Percentiles rank a stretch among this genome's conserved stretches.
These are phyloP conservation scores for Epichloe uncinata DNA, from an alignment of 2,329 filamentous ascomycete species.

Conservation along the genomic window DNA sequence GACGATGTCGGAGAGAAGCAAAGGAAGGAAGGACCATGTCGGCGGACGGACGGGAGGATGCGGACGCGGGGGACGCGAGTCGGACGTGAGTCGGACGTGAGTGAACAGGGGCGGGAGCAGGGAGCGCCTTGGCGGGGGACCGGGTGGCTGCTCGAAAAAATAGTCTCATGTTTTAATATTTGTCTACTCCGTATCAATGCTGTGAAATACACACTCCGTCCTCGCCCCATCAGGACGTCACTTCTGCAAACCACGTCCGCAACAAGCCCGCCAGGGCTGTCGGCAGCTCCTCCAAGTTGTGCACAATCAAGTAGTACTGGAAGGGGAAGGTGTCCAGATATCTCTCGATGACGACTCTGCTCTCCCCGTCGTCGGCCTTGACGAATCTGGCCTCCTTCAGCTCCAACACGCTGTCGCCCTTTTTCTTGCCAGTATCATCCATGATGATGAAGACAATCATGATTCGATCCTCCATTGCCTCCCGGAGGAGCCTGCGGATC, in stretches of 20 bases:
- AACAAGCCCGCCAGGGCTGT: slow-evolving; percentile 75
- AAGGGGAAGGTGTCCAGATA: slow-evolving; percentile 97
- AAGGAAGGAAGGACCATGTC: too few relatives aligned
- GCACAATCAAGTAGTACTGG: slow-evolving; percentile 89
- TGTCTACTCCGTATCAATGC: too few relatives aligned
- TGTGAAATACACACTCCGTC: too few relatives aligned
- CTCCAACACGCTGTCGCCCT: slow-evolving; percentile 64
- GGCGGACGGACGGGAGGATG: too few relatives aligned
- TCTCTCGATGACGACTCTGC: slow-evolving; percentile 67
- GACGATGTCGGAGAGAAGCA: background rate
- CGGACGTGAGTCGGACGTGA: too few relatives aligned
- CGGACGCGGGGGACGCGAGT: too few relatives aligned
- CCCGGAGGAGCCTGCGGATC: slow-evolving; percentile 68
- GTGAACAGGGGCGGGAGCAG: too few relatives aligned
- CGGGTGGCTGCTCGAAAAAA: too few relatives aligned
- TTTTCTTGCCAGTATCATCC: slow-evolving; percentile 43
- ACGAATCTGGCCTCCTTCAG: slow-evolving; percentile 78
- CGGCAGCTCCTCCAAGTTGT: slow-evolving; percentile 82
- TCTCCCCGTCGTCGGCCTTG: slow-evolving; percentile 42
- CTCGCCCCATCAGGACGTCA: slow-evolving; percentile 27
- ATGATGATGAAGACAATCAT: slow-evolving; percentile 98
- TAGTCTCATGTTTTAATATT: too few relatives aligned
- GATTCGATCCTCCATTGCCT: slow-evolving; percentile 84
- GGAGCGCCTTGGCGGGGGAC: too few relatives aligned
- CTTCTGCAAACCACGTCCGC: slow-evolving; percentile 88